Evolutionary conservation across 2,329 filamentous ascomycete genomes (phyloP), one percentile per base, ranked within the genome.

Genomic region (Neofusicoccum kwambonambiense): DNA sequence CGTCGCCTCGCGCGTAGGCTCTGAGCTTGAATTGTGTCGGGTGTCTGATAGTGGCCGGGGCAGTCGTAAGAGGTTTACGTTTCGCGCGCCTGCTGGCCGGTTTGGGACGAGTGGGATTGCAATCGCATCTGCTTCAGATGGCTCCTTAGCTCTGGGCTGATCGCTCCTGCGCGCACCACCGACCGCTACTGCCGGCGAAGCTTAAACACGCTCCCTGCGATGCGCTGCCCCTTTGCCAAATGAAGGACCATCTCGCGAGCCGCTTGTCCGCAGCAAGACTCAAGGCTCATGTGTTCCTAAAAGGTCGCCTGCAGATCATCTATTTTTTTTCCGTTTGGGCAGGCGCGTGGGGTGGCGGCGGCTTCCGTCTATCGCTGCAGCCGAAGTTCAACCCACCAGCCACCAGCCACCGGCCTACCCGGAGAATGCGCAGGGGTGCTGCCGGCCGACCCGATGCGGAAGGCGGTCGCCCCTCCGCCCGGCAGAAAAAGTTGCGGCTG

Each of bases 211-310:
- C 27, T 47, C 56, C 56, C 42, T 60, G 56, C 42, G 17, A 37
- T 19, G 31, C 17, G 41, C 27, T n/a, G n/a, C 39, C 34, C 56
- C 31, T 47, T 60, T 47, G 31, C 56, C 56, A 47, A 60, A 60
- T 60, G 56, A 60, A 60, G 56, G 42, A 37, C 41, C 22, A 60
- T 47, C 56, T 35, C 42, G 56, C 56, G 56, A 60, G 42, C 56
- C 41, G 56, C 56, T 19, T 60, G 56, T 12, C 56, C 41, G 42
- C 56, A 37, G 42, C 44, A 22, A 42, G 22, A n/a, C 41, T 17
- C 27, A 31, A 31, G 27, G 27, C 27, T 31, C 27, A 31, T 31
- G 27, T 31, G 27, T 7, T 5, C 47, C 22, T 9, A n/a, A 56
- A 27, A 27, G 22, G 56, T n/a, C n/a, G 22, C 8, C n/a, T 45